A percentile compares a stretch with the other conserved stretches of the same genome.
Evolutionary conservation across 2,329 filamentous ascomycete genomes (phyloP).

Genomic region (Lachnellula arida): DNA sequence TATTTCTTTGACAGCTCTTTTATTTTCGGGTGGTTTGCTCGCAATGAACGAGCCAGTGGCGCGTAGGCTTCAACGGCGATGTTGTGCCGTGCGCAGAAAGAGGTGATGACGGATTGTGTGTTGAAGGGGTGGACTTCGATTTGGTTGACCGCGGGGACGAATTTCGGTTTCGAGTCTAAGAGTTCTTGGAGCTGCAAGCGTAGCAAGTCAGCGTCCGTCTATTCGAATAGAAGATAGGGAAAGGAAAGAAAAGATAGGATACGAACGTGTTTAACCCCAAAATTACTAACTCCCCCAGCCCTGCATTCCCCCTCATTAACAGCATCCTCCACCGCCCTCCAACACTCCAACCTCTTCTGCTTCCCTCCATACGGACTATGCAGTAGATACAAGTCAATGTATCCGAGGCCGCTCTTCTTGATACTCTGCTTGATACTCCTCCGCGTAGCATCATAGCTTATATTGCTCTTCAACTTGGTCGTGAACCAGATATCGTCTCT

Average conservation of each 20-base stretch:
- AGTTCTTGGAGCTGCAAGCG: conserved; percentile 26
- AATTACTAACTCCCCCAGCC: conserved; percentile 74
- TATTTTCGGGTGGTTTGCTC: conserved; percentile 65
- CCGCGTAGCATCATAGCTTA: conserved; percentile 62
- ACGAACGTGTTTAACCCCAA: conserved; percentile 66
- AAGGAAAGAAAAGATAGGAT: background rate
- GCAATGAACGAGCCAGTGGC: conserved; percentile 65
- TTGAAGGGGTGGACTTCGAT: conserved; percentile 83
- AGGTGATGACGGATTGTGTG: conserved; percentile 61
- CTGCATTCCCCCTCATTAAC: conserved; percentile 65
- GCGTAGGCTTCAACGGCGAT: conserved; percentile 78
- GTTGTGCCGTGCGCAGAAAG: conserved; percentile 58
- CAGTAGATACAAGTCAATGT: conserved; percentile 75
- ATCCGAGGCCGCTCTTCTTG: conserved; percentile 61
- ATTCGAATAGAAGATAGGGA: background rate
- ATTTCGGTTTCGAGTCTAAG: conserved; percentile 38
- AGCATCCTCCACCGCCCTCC: conserved; percentile 73
- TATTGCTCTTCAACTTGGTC: conserved; percentile 63
- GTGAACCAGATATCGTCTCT: conserved; percentile 75
- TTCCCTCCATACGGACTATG: conserved; percentile 76
- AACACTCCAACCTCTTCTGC: conserved; percentile 63
- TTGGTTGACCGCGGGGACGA: conserved; percentile 70
- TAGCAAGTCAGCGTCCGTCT: background rate
- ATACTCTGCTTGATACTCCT: conserved; percentile 62
- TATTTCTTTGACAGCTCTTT: conserved; percentile 62